Base-by-base conservation (phyloP, 2,329 filamentous ascomycete species). In the Cladophialophora bantiana region DNA sequence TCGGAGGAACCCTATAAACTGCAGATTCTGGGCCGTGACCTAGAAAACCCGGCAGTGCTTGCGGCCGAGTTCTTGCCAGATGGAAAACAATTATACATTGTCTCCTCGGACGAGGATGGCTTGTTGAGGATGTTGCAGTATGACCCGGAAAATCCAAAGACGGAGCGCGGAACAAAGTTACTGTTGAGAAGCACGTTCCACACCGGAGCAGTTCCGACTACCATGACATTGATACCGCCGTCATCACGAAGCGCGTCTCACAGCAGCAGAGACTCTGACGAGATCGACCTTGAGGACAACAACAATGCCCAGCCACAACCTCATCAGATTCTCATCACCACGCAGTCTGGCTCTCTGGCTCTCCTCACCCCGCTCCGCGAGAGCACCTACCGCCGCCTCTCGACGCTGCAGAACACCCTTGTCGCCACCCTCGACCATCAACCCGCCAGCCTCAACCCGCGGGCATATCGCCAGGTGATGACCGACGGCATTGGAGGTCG, bases 1-100 rank as follows among this genome's bases (percentile, higher is more conserved):
- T 95, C 92, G 7, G 94, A 99, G 80, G 95, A 98, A 75, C 95
- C 95, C 0, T 99, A 98, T 77, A 94, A 91, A 72, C 93, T 99
- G 88, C 90, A 93, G 69, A 85, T 97, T 3, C 93, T 98, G 71
- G 93, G 94, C 50, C 97, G 97, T 79, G 92, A 90, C 73, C 86
- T 89, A 45, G 90, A 91, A 20, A 87, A 87, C 52, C 83, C 97
- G 73, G 91, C 95, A 74, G 87, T 96, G 20, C 79, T 96, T 38
- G 86, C 90, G 5, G 92, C 92, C 1, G 94, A 98, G 66, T 94
- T 99, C 74, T 81, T 99, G 7, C 95, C 95, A 0, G 90, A 94
- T 73, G 92, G 92, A 7, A 89, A 91, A 64, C 89, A 93, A 66
- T 82, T 99, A 12, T 92, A 90, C 75, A 89, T 99, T 70, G 83